phyloP scores from a whole-genome alignment of 306 rosid genomes.

The Quercus parvula region DNA sequence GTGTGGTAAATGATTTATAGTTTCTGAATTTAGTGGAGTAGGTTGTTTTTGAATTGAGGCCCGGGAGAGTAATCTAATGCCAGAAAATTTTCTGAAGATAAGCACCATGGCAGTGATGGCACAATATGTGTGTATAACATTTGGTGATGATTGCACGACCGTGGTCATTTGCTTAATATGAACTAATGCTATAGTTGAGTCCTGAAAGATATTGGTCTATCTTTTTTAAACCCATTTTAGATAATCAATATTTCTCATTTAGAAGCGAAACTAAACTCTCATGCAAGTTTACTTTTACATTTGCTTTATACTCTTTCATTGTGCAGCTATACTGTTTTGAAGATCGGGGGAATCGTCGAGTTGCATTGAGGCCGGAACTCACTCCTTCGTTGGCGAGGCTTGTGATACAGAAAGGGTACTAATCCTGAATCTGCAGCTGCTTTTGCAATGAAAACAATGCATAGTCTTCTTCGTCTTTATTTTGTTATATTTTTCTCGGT shows the following conservation, averaged over 20 bases:
- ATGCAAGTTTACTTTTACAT: neutral
- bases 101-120: neutral
- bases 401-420: conserved; percentile 93
- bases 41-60: neutral
- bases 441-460: neutral
- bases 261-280: neutral
- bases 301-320: conserved; percentile 12
- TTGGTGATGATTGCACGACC: neutral
- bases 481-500: conserved; percentile 6
- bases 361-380: conserved; percentile 94
- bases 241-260: neutral
- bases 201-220: neutral
- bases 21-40: neutral
- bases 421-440: conserved; percentile 21
- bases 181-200: neutral
- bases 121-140: neutral
- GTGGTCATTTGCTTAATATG: neutral
- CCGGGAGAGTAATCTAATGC: neutral
- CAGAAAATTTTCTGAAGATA: neutral
- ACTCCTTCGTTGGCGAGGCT: conserved; percentile 97
- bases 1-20: neutral
- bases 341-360: conserved; percentile 96
- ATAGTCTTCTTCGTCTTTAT: neutral
- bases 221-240: neutral
- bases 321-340: conserved; percentile 94